These are phyloP conservation scores for Diaporthe ampelina DNA, from an alignment of 2,329 filamentous ascomycete genomes.

Conservation along the genomic window DNA sequence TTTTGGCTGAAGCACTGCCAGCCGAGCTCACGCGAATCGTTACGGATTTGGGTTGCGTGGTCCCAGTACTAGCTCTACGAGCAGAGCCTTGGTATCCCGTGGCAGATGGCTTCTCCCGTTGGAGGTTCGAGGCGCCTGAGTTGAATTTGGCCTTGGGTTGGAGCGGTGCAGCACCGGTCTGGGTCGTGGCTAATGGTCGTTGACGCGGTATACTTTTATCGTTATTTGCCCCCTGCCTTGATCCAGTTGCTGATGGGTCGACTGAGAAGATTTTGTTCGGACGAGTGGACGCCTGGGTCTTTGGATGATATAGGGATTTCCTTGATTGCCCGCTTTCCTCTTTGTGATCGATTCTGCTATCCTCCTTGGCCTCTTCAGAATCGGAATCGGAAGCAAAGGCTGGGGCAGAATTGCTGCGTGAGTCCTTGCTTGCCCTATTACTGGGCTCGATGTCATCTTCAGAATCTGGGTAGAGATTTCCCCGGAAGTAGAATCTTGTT, in stretches of 20 bases:
- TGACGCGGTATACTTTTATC: not conserved
- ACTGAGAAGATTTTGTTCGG: conserved; percentile 28
- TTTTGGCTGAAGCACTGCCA: not conserved
- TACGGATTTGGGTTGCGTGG: conserved; percentile 36
- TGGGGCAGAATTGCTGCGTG: not conserved
- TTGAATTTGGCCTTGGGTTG: not conserved
- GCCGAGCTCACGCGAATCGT: not conserved
- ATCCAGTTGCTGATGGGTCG: conserved; percentile 59
- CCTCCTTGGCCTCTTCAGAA: conserved; percentile 36
- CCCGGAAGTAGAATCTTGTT: conserved; percentile 51
- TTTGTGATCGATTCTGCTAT: conserved; percentile 31
- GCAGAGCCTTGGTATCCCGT: conserved; percentile 55
- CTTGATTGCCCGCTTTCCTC: not conserved
- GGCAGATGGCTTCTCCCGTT: conserved; percentile 16
- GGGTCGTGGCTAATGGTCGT: not conserved
- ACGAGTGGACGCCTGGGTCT: conserved; percentile 1
- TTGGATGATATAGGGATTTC: conserved; percentile 16
- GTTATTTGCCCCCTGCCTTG: conserved; percentile 1
- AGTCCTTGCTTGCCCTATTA: not conserved
- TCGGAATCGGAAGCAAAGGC: conserved; percentile 11
- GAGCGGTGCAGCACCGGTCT: not conserved
- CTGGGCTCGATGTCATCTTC: conserved; percentile 26
- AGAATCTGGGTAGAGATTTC: conserved; percentile 24
- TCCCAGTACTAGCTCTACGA: conserved; percentile 43
- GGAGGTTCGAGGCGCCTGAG: conserved; percentile 24